Base-by-base conservation (phyloP, 2,329 filamentous ascomycete species). In the Bipolaris oryzae region DNA sequence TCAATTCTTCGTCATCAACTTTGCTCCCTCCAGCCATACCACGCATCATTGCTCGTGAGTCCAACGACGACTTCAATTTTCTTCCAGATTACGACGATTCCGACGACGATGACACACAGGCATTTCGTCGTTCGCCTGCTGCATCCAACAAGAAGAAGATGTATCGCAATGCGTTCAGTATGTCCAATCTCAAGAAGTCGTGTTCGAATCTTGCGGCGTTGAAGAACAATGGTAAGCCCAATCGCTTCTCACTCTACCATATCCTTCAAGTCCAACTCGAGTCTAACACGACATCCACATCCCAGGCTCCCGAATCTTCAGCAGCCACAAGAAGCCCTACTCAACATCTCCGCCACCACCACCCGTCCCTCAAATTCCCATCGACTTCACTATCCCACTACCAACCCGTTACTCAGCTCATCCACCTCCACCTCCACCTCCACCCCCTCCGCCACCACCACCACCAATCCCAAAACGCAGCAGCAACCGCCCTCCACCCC, bases 261-360 rank as follows among this genome's bases (percentile, higher is more conserved):
- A 25, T 25, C 25, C 25, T 9, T 25, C 25, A n/a, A 21, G 1
- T 1, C 10, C 11, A 2, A 35, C 7, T 18, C 15, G 21, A 48
- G 18, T 3, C 38, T 47, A 20, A 58, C 35, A 21, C 11, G 3
- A 31, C 2, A 46, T 3, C 25, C 25, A 5, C 5, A 31, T 10
- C 10, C 9, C 16, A 67, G 67, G 63, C 34, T 68, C 62, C 1
- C 58, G 55, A 7, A 33, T 69, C 46, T 68, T 68, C 37, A 45
- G 53, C 43, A 50, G 45, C 33, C 53, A 37, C 13, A 49, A 48
- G 10, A 25, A 47, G 5, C 13, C 6, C 31, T n/a, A 13, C 15
- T 15, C 18, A 7, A 28, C 50, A 13, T 45, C 56, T 5, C 51
- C 57, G 6, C 62, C 65, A n/a, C 62, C 54, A 21, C 64, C 61